A percentile compares a stretch with the other conserved stretches of the same genome.
Evolutionary conservation across 129 eudicot species (phyloP).

Genomic region (Artemisia tridentata): DNA sequence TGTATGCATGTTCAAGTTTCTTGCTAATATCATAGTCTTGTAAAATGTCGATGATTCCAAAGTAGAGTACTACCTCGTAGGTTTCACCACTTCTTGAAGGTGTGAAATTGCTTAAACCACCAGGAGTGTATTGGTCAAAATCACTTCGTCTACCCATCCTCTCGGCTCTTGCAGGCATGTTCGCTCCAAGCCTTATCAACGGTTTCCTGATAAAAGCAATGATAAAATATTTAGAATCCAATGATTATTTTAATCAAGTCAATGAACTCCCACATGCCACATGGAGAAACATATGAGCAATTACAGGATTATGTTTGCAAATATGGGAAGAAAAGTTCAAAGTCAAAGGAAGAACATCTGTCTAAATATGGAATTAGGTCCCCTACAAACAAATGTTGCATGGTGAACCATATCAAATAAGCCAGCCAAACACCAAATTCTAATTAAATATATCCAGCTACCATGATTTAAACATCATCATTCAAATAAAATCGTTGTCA

Average conservation of each 20-base stretch:
- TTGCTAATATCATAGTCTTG: conserved; percentile 97
- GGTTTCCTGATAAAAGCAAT: conserved; percentile 62
- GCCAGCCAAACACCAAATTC: conserved; percentile 25
- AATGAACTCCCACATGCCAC: conserved; percentile 25
- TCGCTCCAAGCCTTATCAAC: conserved; percentile 80
- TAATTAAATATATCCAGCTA: conserved; percentile 50
- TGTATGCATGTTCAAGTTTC: conserved; percentile 95
- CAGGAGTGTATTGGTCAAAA: conserved; percentile 71
- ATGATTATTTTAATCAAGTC: background rate
- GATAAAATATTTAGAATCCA: background rate
- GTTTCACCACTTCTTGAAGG: conserved; percentile 63
- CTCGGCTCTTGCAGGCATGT: conserved; percentile 97
- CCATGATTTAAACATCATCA: conserved; percentile 40
- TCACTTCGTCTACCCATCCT: conserved; percentile 79
- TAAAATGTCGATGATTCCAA: conserved; percentile 88
- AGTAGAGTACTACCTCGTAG: conserved; percentile 88
- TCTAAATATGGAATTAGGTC: conserved; percentile 29
- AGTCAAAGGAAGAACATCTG: conserved; percentile 18
- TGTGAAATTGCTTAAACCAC: conserved; percentile 51
- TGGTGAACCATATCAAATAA: conserved; percentile 36
- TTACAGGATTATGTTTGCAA: conserved; percentile 18
- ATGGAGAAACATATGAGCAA: conserved; percentile 19
- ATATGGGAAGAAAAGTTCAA: conserved; percentile 17
- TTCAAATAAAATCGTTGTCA: conserved; percentile 30
- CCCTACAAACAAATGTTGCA: conserved; percentile 45